Conservation (phyloP, 1,139 yeast genomes). For the Candida labiduridarum region DNA sequence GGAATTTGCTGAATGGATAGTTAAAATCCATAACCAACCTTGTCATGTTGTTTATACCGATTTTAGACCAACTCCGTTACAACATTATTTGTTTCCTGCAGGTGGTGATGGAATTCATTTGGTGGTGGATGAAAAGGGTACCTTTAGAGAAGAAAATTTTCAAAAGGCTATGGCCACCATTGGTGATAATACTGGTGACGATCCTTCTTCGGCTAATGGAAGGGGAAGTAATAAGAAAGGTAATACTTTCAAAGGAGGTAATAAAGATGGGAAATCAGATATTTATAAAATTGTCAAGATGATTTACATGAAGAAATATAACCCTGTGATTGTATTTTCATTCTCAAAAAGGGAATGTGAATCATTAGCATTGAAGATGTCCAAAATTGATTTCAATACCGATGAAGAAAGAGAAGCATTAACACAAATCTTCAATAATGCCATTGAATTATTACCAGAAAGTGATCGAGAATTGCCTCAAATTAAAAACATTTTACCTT, state of each 20-base stretch:
- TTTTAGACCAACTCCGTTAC: constrained; percentile 97
- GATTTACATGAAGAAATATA: constrained; percentile 94
- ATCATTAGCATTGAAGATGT: constrained; percentile 88
- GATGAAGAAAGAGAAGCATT: constrained; percentile 92
- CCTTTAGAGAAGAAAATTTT: constrained; percentile 94
- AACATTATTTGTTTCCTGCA: constrained; percentile 95
- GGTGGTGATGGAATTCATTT: constrained; percentile 97
- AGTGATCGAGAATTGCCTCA: constrained; percentile 92
- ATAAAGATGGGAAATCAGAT: constrained; percentile 82
- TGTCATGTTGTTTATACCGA: constrained; percentile 99
- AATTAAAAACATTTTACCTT: constrained; percentile 85
- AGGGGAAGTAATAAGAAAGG: constrained; percentile 69
- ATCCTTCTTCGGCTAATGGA: constrained; percentile 60
- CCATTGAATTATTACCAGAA: constrained; percentile 83
- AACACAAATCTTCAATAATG: constrained; percentile 85
- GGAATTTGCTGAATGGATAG: constrained; percentile 99
- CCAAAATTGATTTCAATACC: constrained; percentile 88
- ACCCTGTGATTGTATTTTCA: constrained; percentile 97
- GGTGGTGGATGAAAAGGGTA: constrained; percentile 96
- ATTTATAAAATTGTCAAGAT: constrained; percentile 95
- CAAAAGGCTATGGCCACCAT: constrained; percentile 98
- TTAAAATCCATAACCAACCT: constrained; percentile 91
- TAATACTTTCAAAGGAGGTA: constrained; percentile 88
- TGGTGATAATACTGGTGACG: constrained; percentile 81
- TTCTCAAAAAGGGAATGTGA: constrained; percentile 98